phyloP scores from a whole-genome alignment of 805 yeast species.

The Hanseniaspora clermontiae region DNA sequence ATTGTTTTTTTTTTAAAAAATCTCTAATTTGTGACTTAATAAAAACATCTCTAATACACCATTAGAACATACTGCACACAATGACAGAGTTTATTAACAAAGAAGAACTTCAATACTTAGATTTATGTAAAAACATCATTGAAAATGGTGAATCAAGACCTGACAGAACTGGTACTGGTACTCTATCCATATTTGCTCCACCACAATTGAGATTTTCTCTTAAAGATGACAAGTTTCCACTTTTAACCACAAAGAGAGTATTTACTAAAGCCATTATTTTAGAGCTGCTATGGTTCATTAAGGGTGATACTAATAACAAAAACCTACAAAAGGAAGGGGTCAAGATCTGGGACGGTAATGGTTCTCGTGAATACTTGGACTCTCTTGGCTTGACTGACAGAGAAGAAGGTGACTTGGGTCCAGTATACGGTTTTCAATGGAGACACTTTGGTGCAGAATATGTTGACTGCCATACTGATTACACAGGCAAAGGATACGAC shows the following conservation, averaged over 20 bases:
- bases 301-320: slow-evolving; percentile 82
- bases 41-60: no score
- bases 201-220: slow-evolving; percentile 82
- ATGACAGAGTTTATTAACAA: slow-evolving; percentile 23
- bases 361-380: slow-evolving; percentile 82
- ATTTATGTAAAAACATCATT: slow-evolving; percentile 64
- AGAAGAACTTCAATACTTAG: slow-evolving; percentile 79
- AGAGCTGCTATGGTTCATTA: slow-evolving; percentile 85
- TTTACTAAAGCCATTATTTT: slow-evolving; percentile 79
- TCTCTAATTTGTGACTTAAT: no score
- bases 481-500: slow-evolving; percentile 78
- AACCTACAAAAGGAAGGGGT: slow-evolving; percentile 69
- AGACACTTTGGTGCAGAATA: slow-evolving; percentile 96
- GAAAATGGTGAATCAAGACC: slow-evolving; percentile 80
- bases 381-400: slow-evolving; percentile 65
- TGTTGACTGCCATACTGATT: slow-evolving; percentile 73
- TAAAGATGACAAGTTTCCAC: slow-evolving; percentile 62
- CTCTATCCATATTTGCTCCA: slow-evolving; percentile 82
- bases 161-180: slow-evolving; percentile 97
- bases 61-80: not conserved
- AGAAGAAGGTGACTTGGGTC: slow-evolving; percentile 90
- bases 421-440: slow-evolving; percentile 99
- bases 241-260: slow-evolving; percentile 84
- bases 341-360: slow-evolving; percentile 99
- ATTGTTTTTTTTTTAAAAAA: no score